A percentile compares a stretch with the other conserved stretches of the same genome.
Evolutionary conservation across 495 filamentous ascomycete genomes (phyloP).

Genomic region (Sabuloglossum arenarium): DNA sequence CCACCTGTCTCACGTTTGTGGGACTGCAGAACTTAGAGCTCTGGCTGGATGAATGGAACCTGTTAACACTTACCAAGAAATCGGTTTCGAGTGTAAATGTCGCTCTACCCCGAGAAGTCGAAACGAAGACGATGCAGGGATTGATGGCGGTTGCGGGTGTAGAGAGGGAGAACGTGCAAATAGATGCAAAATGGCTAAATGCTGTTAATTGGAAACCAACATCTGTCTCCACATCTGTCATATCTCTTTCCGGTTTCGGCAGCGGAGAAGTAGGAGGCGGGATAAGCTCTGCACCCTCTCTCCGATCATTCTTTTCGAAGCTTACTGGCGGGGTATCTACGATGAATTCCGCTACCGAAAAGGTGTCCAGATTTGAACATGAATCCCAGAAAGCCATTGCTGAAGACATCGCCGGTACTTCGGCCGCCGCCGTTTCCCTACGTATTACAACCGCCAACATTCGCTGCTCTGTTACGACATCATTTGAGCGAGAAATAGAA

Average conservation of each 20-base stretch:
- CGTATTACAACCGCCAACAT: constrained; percentile 68
- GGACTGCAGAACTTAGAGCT: constrained; percentile 71
- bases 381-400: constrained; percentile 31
- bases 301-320: constrained; percentile 64
- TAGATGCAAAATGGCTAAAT: constrained; percentile 83
- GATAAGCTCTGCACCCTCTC: constrained; percentile 26
- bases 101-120: constrained; percentile 57
- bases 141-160: constrained; percentile 63
- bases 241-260: constrained; percentile 15
- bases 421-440: constrained; percentile 63
- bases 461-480: constrained; percentile 40
- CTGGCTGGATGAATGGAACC: constrained; percentile 68
- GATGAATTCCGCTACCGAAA: constrained; percentile 18
- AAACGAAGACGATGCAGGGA: constrained; percentile 58
- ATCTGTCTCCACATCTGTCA: constrained; percentile 19
- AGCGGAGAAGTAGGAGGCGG: constrained; percentile 13
- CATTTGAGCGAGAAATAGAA: constrained; percentile 72
- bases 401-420: constrained; percentile 44
- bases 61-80: constrained; percentile 64
- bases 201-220: constrained; percentile 60
- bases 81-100: constrained; percentile 51
- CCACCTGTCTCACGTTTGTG: constrained; percentile 92
- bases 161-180: constrained; percentile 62
- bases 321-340: constrained; percentile 31
- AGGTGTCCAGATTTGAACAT: constrained; percentile 28